phyloP scores from a whole-genome alignment of 805 yeast species.

The Isabelozyma pseudorhagii region DNA sequence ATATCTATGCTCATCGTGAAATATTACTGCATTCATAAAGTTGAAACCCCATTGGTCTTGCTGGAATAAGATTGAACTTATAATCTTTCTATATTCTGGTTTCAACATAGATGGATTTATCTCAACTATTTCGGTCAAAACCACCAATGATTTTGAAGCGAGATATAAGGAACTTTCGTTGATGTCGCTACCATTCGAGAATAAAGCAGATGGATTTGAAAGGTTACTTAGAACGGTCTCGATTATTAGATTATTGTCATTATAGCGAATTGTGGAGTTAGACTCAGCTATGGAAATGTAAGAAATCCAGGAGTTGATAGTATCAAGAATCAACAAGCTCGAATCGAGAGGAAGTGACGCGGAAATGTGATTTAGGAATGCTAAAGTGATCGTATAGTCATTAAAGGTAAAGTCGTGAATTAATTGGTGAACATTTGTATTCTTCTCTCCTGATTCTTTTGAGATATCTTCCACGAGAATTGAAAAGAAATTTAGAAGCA shows the following conservation, averaged over 20 bases:
- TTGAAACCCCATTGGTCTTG: slow-evolving; percentile 40
- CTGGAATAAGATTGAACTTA: slow-evolving; percentile 36
- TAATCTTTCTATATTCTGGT: background rate
- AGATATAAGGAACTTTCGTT: background rate
- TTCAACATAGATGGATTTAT: slow-evolving; percentile 41
- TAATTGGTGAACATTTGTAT: slow-evolving; percentile 30
- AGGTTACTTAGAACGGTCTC: slow-evolving; percentile 2
- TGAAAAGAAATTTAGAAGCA: slow-evolving; percentile 35
- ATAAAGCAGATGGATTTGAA: background rate
- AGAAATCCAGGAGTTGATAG: slow-evolving; percentile 34
- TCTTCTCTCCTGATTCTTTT: slow-evolving; percentile 25
- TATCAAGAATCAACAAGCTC: slow-evolving; percentile 11
- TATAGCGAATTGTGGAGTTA: slow-evolving; percentile 29
- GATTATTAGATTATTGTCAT: slow-evolving; percentile 8
- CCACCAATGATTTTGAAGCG: slow-evolving; percentile 24
- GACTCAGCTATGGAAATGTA: slow-evolving; percentile 35
- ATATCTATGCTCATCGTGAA: slow-evolving; percentile 25
- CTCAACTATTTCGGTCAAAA: slow-evolving; percentile 45
- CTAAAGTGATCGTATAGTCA: slow-evolving; percentile 12
- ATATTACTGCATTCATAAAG: slow-evolving; percentile 32
- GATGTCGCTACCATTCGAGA: background rate
- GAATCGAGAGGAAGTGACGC: background rate
- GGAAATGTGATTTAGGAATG: slow-evolving; percentile 7
- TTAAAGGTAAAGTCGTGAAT: slow-evolving; percentile 35
- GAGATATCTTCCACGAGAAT: slow-evolving; percentile 51